Percentiles rank a stretch among this genome's conserved stretches.
These are phyloP conservation scores for Calophaca sinica DNA, from an alignment of 306 rosid genomes.

Conservation along the genomic window DNA sequence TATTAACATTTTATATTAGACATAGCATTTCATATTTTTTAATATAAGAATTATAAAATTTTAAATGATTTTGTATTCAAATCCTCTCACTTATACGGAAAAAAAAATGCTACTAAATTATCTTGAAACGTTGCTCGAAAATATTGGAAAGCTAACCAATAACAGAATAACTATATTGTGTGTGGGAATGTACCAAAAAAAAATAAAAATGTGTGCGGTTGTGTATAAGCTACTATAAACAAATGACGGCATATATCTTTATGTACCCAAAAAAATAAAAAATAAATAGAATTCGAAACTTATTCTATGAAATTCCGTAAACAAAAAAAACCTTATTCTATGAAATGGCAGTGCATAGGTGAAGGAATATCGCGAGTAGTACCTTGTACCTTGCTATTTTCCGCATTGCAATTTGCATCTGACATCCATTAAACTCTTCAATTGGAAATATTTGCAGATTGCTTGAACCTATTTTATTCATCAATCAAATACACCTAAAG, in stretches of 20 bases:
- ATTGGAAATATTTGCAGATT: slow-evolving; percentile 7
- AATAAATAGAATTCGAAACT: not conserved
- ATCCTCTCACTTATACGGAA: too few relatives aligned
- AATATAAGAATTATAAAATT: too few relatives aligned
- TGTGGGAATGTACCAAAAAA: too few relatives aligned
- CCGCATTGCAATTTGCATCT: not conserved
- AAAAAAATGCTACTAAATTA: not conserved
- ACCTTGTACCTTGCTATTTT: not conserved
- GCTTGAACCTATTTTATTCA: not conserved
- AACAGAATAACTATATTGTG: too few relatives aligned
- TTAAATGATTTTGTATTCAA: too few relatives aligned
- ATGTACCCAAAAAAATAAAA: too few relatives aligned
- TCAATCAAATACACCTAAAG: not conserved
- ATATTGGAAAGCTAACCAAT: not conserved
- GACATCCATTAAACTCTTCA: not conserved
- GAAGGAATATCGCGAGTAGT: not conserved
- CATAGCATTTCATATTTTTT: too few relatives aligned
- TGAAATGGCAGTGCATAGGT: not conserved
- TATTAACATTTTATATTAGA: too few relatives aligned
- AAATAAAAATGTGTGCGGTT: too few relatives aligned
- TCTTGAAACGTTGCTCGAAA: not conserved
- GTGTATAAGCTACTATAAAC: too few relatives aligned
- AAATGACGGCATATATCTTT: too few relatives aligned
- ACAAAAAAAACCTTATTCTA: not conserved
- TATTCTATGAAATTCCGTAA: not conserved